These are phyloP conservation scores for Cadophora malorum DNA, from an alignment of 2,329 filamentous ascomycete species.

Conservation along the genomic window DNA sequence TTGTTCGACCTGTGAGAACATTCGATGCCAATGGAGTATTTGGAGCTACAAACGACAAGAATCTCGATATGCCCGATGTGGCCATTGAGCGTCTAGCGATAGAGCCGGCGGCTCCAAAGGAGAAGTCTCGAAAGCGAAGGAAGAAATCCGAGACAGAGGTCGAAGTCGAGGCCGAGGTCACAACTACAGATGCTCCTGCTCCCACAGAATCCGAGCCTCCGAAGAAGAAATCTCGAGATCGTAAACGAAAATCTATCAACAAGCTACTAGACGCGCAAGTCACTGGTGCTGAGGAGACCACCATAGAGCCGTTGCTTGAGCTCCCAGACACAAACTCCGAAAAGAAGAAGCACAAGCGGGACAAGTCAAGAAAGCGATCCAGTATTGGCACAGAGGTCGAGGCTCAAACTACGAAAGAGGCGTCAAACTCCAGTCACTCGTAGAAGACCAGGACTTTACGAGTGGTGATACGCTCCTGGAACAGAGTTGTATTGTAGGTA, in stretches of 20 bases:
- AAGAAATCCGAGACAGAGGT: slow-evolving; percentile 2
- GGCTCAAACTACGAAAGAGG: slow-evolving; percentile 26
- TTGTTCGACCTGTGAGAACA: not conserved
- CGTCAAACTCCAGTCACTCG: slow-evolving; percentile 46
- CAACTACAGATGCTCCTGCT: too few species aligned
- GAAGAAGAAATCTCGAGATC: slow-evolving; percentile 16
- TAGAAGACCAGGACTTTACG: slow-evolving; percentile 46
- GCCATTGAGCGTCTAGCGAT: not conserved
- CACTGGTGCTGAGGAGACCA: not conserved
- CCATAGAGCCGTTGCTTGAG: slow-evolving; percentile 26
- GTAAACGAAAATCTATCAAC: slow-evolving; percentile 5
- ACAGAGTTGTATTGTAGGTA: slow-evolving; percentile 11
- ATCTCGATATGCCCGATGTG: not conserved
- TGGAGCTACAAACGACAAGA: not conserved
- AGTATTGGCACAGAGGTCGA: slow-evolving; percentile 19
- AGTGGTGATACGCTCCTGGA: slow-evolving; percentile 45
- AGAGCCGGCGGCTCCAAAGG: not conserved
- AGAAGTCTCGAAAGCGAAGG: slow-evolving; percentile 17
- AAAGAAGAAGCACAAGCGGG: slow-evolving; percentile 26
- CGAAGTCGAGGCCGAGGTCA: not conserved
- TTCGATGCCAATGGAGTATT: slow-evolving; percentile 5
- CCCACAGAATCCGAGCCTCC: not conserved
- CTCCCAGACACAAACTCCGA: slow-evolving; percentile 29
- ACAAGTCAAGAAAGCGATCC: slow-evolving; percentile 27
- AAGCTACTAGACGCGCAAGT: not conserved